A percentile compares a stretch with the other conserved stretches of the same genome.
Evolutionary conservation across 371 early-diverging fungal genomes (phyloP).

Genomic region (Enterospora canceri): DNA sequence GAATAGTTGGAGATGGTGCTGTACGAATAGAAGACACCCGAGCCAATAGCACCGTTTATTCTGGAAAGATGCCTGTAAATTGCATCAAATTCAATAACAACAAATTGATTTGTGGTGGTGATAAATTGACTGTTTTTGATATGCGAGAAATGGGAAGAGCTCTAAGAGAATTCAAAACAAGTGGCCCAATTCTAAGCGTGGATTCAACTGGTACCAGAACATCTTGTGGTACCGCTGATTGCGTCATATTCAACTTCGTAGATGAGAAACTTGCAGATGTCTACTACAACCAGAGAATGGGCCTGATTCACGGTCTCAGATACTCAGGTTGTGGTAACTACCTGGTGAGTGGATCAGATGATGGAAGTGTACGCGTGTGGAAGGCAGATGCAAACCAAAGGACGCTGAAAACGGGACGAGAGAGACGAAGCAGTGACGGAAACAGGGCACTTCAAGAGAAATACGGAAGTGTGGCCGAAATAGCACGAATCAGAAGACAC

Average conservation of each 20-base stretch:
- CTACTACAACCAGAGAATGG: constrained; percentile 95
- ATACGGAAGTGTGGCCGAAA: constrained; percentile 76
- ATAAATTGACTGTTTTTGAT: not conserved
- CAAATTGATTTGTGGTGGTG: not conserved
- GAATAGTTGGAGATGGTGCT: no score
- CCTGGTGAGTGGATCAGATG: constrained; percentile 87
- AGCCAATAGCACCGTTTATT: no score
- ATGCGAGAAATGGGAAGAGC: not conserved
- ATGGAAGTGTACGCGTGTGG: constrained; percentile 93
- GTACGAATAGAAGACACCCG: no score
- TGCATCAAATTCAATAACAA: constrained; percentile 36
- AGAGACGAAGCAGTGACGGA: constrained; percentile 69
- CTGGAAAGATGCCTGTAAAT: constrained; percentile 19
- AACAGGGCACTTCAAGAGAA: constrained; percentile 73
- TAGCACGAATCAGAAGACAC: constrained; percentile 63
- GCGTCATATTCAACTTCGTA: constrained; percentile 76
- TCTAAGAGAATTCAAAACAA: not conserved
- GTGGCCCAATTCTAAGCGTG: not conserved
- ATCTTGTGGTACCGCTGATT: constrained; percentile 58
- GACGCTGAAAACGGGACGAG: constrained; percentile 65
- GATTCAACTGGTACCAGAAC: constrained; percentile 73
- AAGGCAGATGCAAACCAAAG: constrained; percentile 76
- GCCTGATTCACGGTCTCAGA: constrained; percentile 68
- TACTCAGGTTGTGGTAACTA: constrained; percentile 82
- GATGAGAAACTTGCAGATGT: constrained; percentile 75